These are phyloP conservation scores for Starmerella apicola DNA, from an alignment of 805 yeast genomes.

Conservation along the genomic window DNA sequence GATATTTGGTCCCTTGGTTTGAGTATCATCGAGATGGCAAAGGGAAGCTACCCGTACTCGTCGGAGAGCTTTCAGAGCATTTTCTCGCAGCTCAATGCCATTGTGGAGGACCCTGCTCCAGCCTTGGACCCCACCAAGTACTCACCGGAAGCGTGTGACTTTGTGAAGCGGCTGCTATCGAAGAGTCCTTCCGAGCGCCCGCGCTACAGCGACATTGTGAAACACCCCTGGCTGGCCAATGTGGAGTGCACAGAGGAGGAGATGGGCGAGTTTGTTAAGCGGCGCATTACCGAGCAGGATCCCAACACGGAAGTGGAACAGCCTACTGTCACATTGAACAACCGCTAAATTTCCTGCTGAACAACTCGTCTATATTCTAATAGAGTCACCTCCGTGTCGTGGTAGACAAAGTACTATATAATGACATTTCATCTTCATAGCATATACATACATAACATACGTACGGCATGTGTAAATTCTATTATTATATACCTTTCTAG, in stretches of 20 bases:
- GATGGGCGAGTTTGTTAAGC: conserved; percentile 29
- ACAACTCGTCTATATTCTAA: too few relatives aligned
- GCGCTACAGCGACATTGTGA: conserved; percentile 56
- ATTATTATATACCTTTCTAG: too few relatives aligned
- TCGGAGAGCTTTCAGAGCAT: conserved; percentile 84
- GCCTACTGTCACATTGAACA: too few relatives aligned
- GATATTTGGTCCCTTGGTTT: conserved; percentile 94
- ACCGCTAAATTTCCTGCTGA: too few relatives aligned
- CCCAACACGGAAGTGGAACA: too few relatives aligned
- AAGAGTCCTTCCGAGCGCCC: conserved; percentile 78
- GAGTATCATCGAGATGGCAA: conserved; percentile 73
- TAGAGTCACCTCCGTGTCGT: too few relatives aligned
- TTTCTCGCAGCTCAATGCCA: conserved; percentile 86
- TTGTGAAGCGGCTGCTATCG: conserved; percentile 56
- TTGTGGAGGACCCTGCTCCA: conserved; percentile 95
- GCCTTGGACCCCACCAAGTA: conserved; percentile 48
- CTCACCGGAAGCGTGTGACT: conserved; percentile 66
- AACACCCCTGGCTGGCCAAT: conserved; percentile 70
- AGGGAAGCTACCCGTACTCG: conserved; percentile 91
- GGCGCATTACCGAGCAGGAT: conserved; percentile 8
- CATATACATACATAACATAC: too few relatives aligned
- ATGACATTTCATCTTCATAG: too few relatives aligned
- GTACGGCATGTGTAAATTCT: too few relatives aligned
- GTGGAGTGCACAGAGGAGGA: conserved; percentile 28
- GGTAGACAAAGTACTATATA: too few relatives aligned